These are phyloP conservation scores for Pittosporum tobira DNA, from an alignment of 129 eudicot species.

Conservation along the genomic window DNA sequence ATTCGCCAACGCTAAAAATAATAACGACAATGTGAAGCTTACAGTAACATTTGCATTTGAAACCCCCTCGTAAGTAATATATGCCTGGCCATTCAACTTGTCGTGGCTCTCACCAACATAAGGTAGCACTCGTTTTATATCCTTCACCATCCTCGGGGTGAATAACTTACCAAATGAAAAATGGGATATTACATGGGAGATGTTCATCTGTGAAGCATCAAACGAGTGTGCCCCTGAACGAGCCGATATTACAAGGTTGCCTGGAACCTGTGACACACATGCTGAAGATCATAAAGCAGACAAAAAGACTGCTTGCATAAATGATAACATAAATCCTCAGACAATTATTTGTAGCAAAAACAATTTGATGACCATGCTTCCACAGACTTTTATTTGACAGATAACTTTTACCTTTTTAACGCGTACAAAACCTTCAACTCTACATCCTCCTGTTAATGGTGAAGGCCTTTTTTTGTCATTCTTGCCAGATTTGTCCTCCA, in stretches of 20 bases:
- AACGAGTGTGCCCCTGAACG: constrained; percentile 85
- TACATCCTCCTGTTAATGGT: constrained; percentile 81
- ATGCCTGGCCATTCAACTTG: constrained; percentile 49
- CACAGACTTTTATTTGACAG: neutral
- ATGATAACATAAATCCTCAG: too few relatives aligned
- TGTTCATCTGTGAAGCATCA: constrained; percentile 86
- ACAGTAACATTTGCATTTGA: constrained; percentile 75
- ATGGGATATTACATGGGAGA: constrained; percentile 67
- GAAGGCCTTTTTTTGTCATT: constrained; percentile 59
- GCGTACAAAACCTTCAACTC: constrained; percentile 89
- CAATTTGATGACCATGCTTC: too few relatives aligned
- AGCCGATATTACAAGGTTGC: constrained; percentile 85
- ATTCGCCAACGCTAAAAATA: too few relatives aligned
- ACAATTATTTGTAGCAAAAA: too few relatives aligned
- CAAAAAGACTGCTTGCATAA: too few relatives aligned
- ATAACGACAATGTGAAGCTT: constrained; percentile 25
- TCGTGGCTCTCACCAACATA: constrained; percentile 70
- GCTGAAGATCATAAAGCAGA: neutral
- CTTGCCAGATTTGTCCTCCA: constrained; percentile 42
- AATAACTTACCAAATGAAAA: constrained; percentile 75
- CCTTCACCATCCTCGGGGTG: constrained; percentile 53
- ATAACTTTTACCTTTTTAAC: constrained; percentile 57
- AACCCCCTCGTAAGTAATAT: constrained; percentile 53
- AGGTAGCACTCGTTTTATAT: constrained; percentile 62
- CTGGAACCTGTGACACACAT: constrained; percentile 67